These are phyloP conservation scores for Tricharina praecox DNA, from an alignment of 495 filamentous ascomycete species.

Conservation along the genomic window DNA sequence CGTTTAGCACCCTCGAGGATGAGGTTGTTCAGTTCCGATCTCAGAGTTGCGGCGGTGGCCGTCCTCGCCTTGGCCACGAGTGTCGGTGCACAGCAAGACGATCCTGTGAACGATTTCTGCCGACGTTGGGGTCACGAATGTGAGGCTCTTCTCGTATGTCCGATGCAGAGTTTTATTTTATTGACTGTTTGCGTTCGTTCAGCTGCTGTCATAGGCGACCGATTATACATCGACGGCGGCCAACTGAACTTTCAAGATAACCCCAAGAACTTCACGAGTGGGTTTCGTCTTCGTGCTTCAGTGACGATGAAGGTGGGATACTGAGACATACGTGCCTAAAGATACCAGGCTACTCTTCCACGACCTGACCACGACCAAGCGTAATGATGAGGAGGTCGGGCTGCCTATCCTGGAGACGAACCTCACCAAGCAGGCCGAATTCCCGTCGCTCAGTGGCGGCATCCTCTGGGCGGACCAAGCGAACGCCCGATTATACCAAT, in stretches of 20 bases:
- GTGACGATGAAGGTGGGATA: background rate
- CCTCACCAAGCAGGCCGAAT: conserved; percentile 32
- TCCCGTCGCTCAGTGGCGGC: conserved; percentile 33
- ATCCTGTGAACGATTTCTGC: too few species aligned
- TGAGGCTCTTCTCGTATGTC: too few species aligned
- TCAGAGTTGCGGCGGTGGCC: too few species aligned
- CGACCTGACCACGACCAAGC: conserved; percentile 35
- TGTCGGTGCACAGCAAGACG: too few species aligned
- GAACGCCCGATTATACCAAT: conserved; percentile 37
- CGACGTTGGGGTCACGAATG: too few species aligned
- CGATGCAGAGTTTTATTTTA: too few species aligned
- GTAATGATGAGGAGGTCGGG: conserved; percentile 32
- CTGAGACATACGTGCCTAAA: conserved; percentile 25
- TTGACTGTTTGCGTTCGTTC: too few species aligned
- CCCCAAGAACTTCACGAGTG: conserved; percentile 32
- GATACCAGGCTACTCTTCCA: conserved; percentile 33
- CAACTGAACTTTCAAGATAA: conserved; percentile 33
- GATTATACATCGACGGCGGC: conserved; percentile 38
- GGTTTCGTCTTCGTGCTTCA: background rate
- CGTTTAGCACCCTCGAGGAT: too few species aligned
- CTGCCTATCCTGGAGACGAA: conserved; percentile 24
- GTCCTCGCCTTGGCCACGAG: too few species aligned
- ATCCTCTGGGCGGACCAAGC: conserved; percentile 35
- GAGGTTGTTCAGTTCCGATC: too few species aligned
- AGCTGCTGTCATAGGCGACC: conserved; percentile 34